A percentile compares a stretch with the other conserved stretches of the same genome.
These are phyloP conservation scores for Boletus coffeatus DNA, from an alignment of 1,284 basidiomycete genomes.

Conservation along the genomic window DNA sequence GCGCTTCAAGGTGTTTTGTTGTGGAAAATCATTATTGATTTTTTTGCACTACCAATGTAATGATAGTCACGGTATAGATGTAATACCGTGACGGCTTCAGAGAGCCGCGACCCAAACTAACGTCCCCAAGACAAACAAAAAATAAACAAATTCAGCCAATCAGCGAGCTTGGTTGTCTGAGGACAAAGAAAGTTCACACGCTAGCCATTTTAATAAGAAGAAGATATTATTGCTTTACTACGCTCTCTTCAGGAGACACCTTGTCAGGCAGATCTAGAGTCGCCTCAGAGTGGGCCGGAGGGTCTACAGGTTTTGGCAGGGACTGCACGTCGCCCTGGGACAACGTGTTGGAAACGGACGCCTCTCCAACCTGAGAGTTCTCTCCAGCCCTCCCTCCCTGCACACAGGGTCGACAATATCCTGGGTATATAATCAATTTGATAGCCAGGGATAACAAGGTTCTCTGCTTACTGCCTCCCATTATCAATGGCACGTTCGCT, in stretches of 20 bases:
- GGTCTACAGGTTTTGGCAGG: background rate
- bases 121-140: too few species aligned
- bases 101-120: too few species aligned
- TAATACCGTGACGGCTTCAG: too few species aligned
- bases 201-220: too few species aligned
- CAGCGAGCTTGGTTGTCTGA: too few species aligned
- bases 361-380: constrained; percentile 5
- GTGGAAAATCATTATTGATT: too few species aligned
- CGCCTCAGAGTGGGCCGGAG: background rate
- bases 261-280: constrained; percentile 1
- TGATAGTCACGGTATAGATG: too few species aligned
- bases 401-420: constrained; percentile 58
- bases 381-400: constrained; percentile 36
- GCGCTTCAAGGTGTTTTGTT: too few species aligned
- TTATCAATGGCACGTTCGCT: constrained; percentile 64
- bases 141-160: too few species aligned
- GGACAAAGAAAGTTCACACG: too few species aligned
- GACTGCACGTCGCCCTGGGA: constrained; percentile 2
- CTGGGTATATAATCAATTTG: constrained; percentile 28
- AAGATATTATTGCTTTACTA: background rate
- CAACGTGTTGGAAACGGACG: background rate
- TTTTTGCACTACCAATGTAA: too few species aligned
- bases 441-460: background rate
- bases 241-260: background rate
- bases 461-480: constrained; percentile 59